These are phyloP conservation scores for Henckelia pumila DNA, from an alignment of 257 asterid genomes.

Conservation along the genomic window DNA sequence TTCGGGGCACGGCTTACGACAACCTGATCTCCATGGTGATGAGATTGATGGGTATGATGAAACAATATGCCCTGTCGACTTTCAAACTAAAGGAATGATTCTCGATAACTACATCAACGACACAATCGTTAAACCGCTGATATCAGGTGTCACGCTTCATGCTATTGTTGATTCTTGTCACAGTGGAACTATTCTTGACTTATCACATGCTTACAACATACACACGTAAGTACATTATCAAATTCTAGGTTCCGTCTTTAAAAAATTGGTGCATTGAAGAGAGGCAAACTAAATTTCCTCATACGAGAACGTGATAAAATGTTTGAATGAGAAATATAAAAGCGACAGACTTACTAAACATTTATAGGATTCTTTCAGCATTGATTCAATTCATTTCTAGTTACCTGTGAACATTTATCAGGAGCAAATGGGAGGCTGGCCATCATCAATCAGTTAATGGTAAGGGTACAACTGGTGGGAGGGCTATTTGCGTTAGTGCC, in stretches of 20 bases:
- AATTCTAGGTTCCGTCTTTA: not conserved
- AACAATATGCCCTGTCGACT: conserved; percentile 59
- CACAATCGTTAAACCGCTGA: conserved; percentile 50
- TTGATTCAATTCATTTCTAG: conserved; percentile 2
- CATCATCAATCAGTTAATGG: conserved; percentile 40
- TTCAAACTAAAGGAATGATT: conserved; percentile 45
- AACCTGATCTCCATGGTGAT: conserved; percentile 22
- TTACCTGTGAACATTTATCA: conserved; percentile 10
- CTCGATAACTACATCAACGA: conserved; percentile 56
- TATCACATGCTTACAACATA: conserved; percentile 44
- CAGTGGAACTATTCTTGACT: conserved; percentile 79
- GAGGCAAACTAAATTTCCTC: not conserved
- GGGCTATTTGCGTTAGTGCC: conserved; percentile 68
- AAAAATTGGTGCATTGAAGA: not conserved
- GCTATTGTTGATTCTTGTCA: conserved; percentile 75
- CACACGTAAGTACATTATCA: conserved; percentile 30
- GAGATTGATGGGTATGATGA: conserved; percentile 42
- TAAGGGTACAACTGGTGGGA: conserved; percentile 66
- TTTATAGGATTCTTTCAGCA: conserved; percentile 18
- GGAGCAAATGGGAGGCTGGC: conserved; percentile 52
- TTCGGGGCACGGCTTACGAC: conserved; percentile 37
- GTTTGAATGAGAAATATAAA: not conserved
- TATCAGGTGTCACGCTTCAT: conserved; percentile 52
- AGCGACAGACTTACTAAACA: conserved; percentile 7
- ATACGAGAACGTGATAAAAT: not conserved